A percentile compares a stretch with the other conserved stretches of the same genome.
These are phyloP conservation scores for Simmondsia chinensis DNA, from an alignment of 148 eudicot species.

Conservation along the genomic window DNA sequence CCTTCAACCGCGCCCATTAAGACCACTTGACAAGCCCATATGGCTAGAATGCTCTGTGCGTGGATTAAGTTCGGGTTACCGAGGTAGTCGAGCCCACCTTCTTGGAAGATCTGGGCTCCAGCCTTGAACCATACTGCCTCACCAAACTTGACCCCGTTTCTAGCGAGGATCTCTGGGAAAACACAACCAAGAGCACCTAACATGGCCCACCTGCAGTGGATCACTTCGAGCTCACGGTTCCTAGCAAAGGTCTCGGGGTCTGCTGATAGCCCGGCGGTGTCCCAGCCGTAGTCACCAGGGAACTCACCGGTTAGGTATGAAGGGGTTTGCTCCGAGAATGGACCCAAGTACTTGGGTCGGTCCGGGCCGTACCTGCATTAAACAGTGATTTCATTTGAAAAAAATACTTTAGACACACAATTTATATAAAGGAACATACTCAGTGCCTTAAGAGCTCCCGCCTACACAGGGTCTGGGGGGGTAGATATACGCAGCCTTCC, in stretches of 20 bases:
- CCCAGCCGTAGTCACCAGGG: slow-evolving; percentile 69
- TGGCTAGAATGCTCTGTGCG: slow-evolving; percentile 58
- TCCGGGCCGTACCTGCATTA: slow-evolving; percentile 43
- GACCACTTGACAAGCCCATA: slow-evolving; percentile 48
- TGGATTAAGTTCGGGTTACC: slow-evolving; percentile 55
- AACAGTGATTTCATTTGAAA: too few species aligned
- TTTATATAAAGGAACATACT: too few species aligned
- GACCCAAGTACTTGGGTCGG: slow-evolving; percentile 57
- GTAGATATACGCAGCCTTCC: too few species aligned
- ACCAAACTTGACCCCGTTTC: slow-evolving; percentile 48
- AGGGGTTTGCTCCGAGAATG: slow-evolving; percentile 63
- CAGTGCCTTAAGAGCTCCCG: too few species aligned
- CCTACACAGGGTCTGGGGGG: too few species aligned
- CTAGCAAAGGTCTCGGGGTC: slow-evolving; percentile 55
- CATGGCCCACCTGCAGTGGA: slow-evolving; percentile 68
- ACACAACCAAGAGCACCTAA: slow-evolving; percentile 59
- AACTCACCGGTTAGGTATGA: slow-evolving; percentile 58
- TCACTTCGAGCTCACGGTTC: slow-evolving; percentile 65
- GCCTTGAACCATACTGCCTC: slow-evolving; percentile 67
- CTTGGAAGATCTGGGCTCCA: slow-evolving; percentile 51
- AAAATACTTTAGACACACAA: too few species aligned
- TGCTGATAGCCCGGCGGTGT: slow-evolving; percentile 55
- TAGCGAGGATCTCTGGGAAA: slow-evolving; percentile 48
- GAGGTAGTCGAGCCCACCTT: slow-evolving; percentile 53
- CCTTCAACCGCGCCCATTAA: slow-evolving; percentile 56